Evolutionary conservation across 257 asterid species (phyloP).

Genomic region (Nicotiana tabacum): DNA sequence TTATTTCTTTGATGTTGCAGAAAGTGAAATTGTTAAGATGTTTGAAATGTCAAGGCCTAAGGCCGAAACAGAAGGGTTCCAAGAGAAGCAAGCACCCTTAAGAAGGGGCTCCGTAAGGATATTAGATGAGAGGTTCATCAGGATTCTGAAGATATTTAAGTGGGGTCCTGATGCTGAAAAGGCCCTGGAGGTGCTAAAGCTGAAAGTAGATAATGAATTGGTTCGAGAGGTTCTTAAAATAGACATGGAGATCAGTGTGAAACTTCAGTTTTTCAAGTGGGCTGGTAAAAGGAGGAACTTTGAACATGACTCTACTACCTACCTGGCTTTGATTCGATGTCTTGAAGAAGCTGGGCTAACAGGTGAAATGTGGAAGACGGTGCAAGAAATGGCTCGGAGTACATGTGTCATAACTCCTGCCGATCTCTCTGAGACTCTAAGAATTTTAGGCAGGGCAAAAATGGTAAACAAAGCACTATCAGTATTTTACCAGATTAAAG

Average conservation of each 20-base stretch:
- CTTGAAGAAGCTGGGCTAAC: conserved; percentile 58
- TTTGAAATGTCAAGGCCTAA: conserved; percentile 55
- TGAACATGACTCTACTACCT: conserved; percentile 69
- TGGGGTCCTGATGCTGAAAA: conserved; percentile 96
- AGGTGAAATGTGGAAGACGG: conserved; percentile 76
- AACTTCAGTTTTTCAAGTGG: conserved; percentile 82
- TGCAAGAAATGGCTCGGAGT: conserved; percentile 73
- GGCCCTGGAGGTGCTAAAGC: conserved; percentile 71
- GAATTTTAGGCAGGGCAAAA: conserved; percentile 60
- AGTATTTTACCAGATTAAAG: conserved; percentile 66
- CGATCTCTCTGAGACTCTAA: conserved; percentile 60
- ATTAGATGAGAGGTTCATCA: conserved; percentile 77
- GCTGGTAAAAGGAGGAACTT: conserved; percentile 79
- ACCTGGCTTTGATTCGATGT: conserved; percentile 61
- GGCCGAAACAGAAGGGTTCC: conserved; percentile 29
- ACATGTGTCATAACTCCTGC: conserved; percentile 48
- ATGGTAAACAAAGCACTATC: conserved; percentile 77
- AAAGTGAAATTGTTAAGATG: conserved; percentile 79
- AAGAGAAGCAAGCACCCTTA: conserved; percentile 20
- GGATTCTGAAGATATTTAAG: conserved; percentile 85
- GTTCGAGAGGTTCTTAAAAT: conserved; percentile 73
- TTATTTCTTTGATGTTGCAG: conserved; percentile 33
- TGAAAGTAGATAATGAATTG: conserved; percentile 67
- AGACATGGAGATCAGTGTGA: conserved; percentile 72
- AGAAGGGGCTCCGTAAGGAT: conserved; percentile 32